phyloP scores from a whole-genome alignment of 2,329 filamentous ascomycete genomes.

The Trichoderma oligosporum region DNA sequence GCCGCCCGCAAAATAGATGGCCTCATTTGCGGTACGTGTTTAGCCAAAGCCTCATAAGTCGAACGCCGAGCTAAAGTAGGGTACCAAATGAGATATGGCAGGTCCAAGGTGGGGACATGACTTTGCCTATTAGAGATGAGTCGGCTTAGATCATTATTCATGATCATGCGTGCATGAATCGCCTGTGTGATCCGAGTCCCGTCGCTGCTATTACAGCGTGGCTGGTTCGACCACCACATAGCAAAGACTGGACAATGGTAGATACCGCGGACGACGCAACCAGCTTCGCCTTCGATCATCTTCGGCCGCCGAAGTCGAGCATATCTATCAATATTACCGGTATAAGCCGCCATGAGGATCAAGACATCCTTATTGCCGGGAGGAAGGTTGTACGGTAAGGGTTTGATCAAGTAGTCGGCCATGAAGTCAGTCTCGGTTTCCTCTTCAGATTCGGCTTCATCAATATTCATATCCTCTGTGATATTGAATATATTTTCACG shows the following conservation, averaged over 20 bases:
- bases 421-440: no score
- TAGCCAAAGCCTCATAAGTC: slow-evolving; percentile 33
- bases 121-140: neutral
- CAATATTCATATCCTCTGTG: slow-evolving; percentile 7
- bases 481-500: neutral
- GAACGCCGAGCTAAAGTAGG: slow-evolving; percentile 33
- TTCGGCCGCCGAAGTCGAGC: slow-evolving; percentile 32
- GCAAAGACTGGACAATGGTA: slow-evolving; percentile 30
- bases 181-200: slow-evolving; percentile 20
- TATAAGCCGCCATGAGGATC: slow-evolving; percentile 36
- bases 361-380: slow-evolving; percentile 36
- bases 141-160: slow-evolving; percentile 27
- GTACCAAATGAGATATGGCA: slow-evolving; percentile 33
- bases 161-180: slow-evolving; percentile 30
- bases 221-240: slow-evolving; percentile 28
- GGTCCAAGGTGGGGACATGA: slow-evolving; percentile 30
- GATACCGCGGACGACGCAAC: slow-evolving; percentile 33
- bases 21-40: slow-evolving; percentile 14
- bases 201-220: neutral
- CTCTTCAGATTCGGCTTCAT: no score
- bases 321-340: slow-evolving; percentile 40
- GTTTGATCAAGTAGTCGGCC: slow-evolving; percentile 24
- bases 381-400: slow-evolving; percentile 38
- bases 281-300: slow-evolving; percentile 26
- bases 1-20: slow-evolving; percentile 18